Percentiles rank a stretch among this genome's conserved stretches.
phyloP scores from a whole-genome alignment of 441 rosid genomes.

The Euphorbia corollata region DNA sequence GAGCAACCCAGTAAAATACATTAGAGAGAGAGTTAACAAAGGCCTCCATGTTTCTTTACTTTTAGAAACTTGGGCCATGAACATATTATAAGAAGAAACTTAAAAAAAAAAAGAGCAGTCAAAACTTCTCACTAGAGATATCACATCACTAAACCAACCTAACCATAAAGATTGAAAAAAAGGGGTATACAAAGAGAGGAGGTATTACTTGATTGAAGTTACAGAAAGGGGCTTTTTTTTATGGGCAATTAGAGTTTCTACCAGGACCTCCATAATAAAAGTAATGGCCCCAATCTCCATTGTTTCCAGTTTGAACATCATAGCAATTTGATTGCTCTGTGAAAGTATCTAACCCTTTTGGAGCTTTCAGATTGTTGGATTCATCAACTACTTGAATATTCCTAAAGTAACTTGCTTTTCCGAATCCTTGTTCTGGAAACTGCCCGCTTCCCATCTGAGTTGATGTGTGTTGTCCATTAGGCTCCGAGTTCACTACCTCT shows the following conservation, averaged over 20 bases:
- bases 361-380: constrained; percentile 89
- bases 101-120: constrained; percentile 25
- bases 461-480: constrained; percentile 75
- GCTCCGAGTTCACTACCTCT: constrained; percentile 83
- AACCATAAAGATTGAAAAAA: constrained; percentile 18
- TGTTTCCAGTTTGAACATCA: constrained; percentile 75
- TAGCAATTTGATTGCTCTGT: constrained; percentile 92
- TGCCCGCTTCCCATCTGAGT: constrained; percentile 97
- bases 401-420: constrained; percentile 84
- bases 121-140: constrained; percentile 58
- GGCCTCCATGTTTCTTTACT: constrained; percentile 34
- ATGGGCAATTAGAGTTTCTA: constrained; percentile 69
- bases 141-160: constrained; percentile 43
- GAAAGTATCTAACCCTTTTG: constrained; percentile 76
- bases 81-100: background rate
- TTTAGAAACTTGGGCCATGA: constrained; percentile 43
- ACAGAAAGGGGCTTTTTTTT: constrained; percentile 27
- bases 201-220: constrained; percentile 40
- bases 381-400: constrained; percentile 82
- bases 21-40: constrained; percentile 14
- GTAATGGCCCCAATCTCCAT: constrained; percentile 95
- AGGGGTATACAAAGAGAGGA: constrained; percentile 17
- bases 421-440: constrained; percentile 93
- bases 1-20: constrained; percentile 39
- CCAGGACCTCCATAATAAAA: constrained; percentile 98